phyloP scores from a whole-genome alignment of 2,329 filamentous ascomycete genomes.

The Epichloe amarillans region DNA sequence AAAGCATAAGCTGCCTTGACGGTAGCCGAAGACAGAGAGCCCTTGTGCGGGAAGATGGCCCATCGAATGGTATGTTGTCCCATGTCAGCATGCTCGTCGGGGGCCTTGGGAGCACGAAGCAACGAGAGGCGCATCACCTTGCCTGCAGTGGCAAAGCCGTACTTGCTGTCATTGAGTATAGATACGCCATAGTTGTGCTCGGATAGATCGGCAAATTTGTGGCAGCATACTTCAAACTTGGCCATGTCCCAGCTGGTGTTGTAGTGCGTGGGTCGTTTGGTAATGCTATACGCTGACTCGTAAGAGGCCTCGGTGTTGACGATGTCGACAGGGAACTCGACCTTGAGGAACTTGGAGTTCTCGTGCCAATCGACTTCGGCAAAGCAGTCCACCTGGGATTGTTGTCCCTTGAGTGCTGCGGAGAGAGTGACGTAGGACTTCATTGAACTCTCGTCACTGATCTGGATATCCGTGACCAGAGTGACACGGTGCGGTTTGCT shows the following conservation, averaged over 20 bases:
- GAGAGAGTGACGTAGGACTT: conserved; percentile 74
- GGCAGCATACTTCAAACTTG: conserved; percentile 93
- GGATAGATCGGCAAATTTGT: conserved; percentile 85
- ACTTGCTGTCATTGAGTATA: conserved; percentile 90
- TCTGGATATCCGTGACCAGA: conserved; percentile 70
- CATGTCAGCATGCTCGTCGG: conserved; percentile 91
- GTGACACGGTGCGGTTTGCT: conserved; percentile 63
- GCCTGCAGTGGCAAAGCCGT: conserved; percentile 83
- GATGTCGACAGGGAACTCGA: conserved; percentile 91
- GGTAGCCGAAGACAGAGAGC: conserved; percentile 56
- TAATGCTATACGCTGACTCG: conserved; percentile 86
- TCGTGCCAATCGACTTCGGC: conserved; percentile 95
- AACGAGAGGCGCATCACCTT: conserved; percentile 83
- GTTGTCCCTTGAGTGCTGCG: conserved; percentile 46
- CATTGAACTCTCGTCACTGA: conserved; percentile 76
- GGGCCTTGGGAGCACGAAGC: conserved; percentile 78
- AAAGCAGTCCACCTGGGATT: conserved; percentile 60
- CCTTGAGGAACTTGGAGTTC: conserved; percentile 95
- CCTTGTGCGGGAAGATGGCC: conserved; percentile 77
- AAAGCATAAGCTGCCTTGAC: conserved; percentile 79
- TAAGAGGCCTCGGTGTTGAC: conserved; percentile 87
- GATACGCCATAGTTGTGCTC: conserved; percentile 83
- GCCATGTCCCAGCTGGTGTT: conserved; percentile 97
- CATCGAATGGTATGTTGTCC: conserved; percentile 76
- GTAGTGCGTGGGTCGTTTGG: conserved; percentile 86